Evolutionary conservation across 2,329 filamentous ascomycete species (phyloP), one percentile per base, ranked within the genome.

Genomic region (Periconia sp.): DNA sequence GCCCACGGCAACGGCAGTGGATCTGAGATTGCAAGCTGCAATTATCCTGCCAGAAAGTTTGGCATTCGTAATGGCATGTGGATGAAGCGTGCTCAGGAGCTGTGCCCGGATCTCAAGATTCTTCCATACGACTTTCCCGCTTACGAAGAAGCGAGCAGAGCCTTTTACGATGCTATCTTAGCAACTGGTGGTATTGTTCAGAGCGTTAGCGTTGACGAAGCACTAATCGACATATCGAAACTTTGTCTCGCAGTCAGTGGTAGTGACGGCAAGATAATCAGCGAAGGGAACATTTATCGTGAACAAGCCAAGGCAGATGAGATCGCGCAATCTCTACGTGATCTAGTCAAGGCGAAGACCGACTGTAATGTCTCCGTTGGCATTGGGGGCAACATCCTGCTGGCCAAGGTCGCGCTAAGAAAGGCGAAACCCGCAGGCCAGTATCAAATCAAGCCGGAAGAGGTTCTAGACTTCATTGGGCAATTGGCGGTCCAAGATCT

Each of bases 51-150:
- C 5, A 84, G 94, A 25, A 79, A 82, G 22, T 94, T 86, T 57
- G 92, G 92, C 1, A 79, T 99, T 40, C 96, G 92, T 65, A 99
- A 99, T 57, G 95, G 95, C 25, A 99, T 97, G 94, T 99, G 95
- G 94, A 97, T 99, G 92, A 95, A 92, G 66, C 80, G 81, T 23
- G 94, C 94, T 0, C 78, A 87, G 46, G 86, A 94, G 54, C 69
- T 94, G 13, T 99, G 91, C 62, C 86, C 92, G 0, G 83, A 90
- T 16, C 76, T 99, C 13, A 91, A 95, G 56, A 85, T 97, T 2
- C 66, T 99, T n/a, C 89, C 92, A 0, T 99, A 99, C 59, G 92
- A 99, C 62, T 99, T 97, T 63, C 86, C 88, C 2, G 92, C 85
- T 0, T 99, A 99, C 56, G 94, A 99, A 74, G 87, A 92, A 46